Evolutionary conservation across 164 flowering plant genomes (phyloP), one percentile per base, ranked within the genome.

Genomic region (Magnolia officinalis): DNA sequence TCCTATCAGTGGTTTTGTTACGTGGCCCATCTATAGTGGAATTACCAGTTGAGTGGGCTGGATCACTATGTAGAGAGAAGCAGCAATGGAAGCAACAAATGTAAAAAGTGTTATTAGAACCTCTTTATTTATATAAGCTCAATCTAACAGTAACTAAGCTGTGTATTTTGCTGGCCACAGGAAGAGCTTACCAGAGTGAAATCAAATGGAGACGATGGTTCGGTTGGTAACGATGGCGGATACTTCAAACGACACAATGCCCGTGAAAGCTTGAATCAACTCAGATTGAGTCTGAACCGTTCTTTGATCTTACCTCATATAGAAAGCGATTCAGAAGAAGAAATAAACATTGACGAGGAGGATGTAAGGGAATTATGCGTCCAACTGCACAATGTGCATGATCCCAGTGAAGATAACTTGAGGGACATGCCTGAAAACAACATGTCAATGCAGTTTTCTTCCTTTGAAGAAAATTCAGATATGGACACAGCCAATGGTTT

Each of bases 131-230:
- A 13, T 29, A 68, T 68, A 70, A 16, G 29, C 58, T 50, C 58
- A 9, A 50, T 19, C 72, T 18, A 70, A 70, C 26, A 4, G 49
- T 7, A 20, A 50, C 58, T 72, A 23, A 72, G n/a, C 37, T 24
- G 50, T 63, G n/a, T 71, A 13, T 77, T 50, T 63, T 78, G 29
- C 68, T 81, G 80, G 20, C 73, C 75, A 75, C 90, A 96, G 99
- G 99, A 96, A 80, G 99, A 96, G 74, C 98, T 96, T 51, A 88
- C 93, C 80, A 87, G 86, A 82, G 90, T 91, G 21, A 94, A 91
- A 81, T 87, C 97, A 74, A 84, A 75, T 78, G 85, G 5, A 58
- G 26, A 58, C 66, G 74, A 74, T 72, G 74, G 76, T 72, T 81
- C 87, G 6, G 63, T 70, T 58, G 84, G 84, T 52, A 82, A 74